Base-by-base conservation (phyloP, 2,329 filamentous ascomycete species). In the Penicillium corylophilum region DNA sequence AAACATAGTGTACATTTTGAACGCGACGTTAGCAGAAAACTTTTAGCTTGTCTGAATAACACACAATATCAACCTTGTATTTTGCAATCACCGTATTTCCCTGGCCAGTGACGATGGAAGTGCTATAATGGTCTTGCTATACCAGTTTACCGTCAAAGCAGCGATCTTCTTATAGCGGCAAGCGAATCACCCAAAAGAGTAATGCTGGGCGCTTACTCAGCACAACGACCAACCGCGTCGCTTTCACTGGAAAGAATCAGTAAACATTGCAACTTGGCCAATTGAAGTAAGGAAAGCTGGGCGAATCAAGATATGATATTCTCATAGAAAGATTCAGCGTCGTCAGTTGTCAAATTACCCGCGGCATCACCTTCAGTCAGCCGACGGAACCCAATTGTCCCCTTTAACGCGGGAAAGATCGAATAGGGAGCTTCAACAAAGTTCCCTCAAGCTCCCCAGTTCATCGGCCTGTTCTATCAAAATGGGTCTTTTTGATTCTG, bases 401-500 rank as follows among this genome's bases (percentile, higher is more conserved):
- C 35, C 35, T 38, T 35, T 12, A 36, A 20, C 9, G 18, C 35
- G 18, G 16, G 16, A 22, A 18, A 38, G 8, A 38, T 38, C 35
- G 6, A 20, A 9, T 16, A 35, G n/a, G 18, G 9, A 20, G 35
- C 35, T 20, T 20, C 39, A 24, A 7, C 12, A 26, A 12, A n/a
- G 13, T 8, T 26, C 22, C 3, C 9, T 5, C 3, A 3, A 26
- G 3, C 36, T 4, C 33, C 5, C 15, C n/a, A 13, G 3, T 18
- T 18, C 12, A 36, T 36, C 33, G 5, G 12, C 15, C 16, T 36
- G 15, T 7, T 36, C 5, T 3, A 20, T 33, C 28, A 51, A 20
- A 18, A 62, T 61, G 60, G 48, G 52, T 23, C 53, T 73, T 22
- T 72, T 74, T 49, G 54, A 61, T 39, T 71, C 67, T 2, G 59